Conservation (phyloP, 495 filamentous ascomycete genomes). For the Penicillium fimorum region DNA sequence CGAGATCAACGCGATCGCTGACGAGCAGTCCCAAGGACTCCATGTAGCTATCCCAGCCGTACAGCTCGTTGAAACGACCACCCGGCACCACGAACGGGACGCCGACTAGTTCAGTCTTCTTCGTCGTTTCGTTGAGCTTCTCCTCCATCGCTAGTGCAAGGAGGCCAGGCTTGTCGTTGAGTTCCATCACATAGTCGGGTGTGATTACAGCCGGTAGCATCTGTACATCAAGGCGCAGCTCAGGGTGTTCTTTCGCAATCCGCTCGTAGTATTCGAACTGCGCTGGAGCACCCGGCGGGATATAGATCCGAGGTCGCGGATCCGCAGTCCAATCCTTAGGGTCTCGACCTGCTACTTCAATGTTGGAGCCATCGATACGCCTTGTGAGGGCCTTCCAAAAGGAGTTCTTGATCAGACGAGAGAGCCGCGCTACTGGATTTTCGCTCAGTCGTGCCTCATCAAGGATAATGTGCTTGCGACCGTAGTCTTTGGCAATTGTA, state of each 20-base stretch:
- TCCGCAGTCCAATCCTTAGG: constrained; percentile 90
- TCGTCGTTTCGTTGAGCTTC: constrained; percentile 58
- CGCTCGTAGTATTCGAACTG: constrained; percentile 84
- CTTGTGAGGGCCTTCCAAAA: constrained; percentile 92
- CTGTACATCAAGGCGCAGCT: constrained; percentile 82
- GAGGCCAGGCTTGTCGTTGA: constrained; percentile 84
- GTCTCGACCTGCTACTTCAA: constrained; percentile 79
- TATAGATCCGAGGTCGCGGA: constrained; percentile 86
- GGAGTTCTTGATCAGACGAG: constrained; percentile 76
- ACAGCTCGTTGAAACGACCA: constrained; percentile 94
- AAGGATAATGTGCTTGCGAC: constrained; percentile 78
- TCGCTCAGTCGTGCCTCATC: constrained; percentile 86
- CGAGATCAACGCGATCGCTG: constrained; percentile 76
- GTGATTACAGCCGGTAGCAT: constrained; percentile 69
- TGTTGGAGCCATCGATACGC: constrained; percentile 82
- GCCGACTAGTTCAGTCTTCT: constrained; percentile 65
- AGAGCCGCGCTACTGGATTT: constrained; percentile 84
- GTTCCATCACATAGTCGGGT: constrained; percentile 65
- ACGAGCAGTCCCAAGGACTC: constrained; percentile 82
- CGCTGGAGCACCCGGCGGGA: constrained; percentile 79
- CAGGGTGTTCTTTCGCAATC: constrained; percentile 70
- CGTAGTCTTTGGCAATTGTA: constrained; percentile 81
- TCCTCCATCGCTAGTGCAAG: constrained; percentile 89
- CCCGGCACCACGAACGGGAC: constrained; percentile 95
- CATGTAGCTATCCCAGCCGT: constrained; percentile 98